A percentile compares a stretch with the other conserved stretches of the same genome.
These are phyloP conservation scores for Persicaria maculosa DNA, from an alignment of 148 eudicot genomes.

Conservation along the genomic window DNA sequence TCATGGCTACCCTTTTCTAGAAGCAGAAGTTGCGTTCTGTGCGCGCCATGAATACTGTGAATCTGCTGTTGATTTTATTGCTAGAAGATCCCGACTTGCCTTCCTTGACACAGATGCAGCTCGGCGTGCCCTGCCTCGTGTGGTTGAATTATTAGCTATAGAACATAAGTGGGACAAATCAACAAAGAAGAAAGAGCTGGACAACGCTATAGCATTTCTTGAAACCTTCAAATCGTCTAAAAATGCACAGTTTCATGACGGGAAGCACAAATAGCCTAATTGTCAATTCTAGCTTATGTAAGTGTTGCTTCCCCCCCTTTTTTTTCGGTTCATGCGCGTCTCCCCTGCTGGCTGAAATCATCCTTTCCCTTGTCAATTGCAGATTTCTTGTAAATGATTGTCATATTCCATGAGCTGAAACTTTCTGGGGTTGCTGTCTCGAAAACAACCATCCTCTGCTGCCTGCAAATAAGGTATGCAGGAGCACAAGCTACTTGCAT, in stretches of 20 bases:
- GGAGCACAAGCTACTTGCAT: background rate
- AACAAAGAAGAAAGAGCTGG: conserved; percentile 56
- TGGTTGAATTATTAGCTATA: conserved; percentile 64
- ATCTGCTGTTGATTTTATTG: conserved; percentile 84
- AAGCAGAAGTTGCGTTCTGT: conserved; percentile 98
- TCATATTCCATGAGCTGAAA: too few species aligned
- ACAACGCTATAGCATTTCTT: conserved; percentile 51
- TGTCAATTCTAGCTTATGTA: background rate
- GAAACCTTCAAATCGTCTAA: conserved; percentile 88
- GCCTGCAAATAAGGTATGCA: background rate
- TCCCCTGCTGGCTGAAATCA: background rate
- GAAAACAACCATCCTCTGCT: background rate
- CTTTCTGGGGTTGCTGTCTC: background rate
- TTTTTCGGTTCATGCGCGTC: background rate
- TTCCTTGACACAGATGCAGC: conserved; percentile 99
- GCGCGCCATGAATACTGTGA: conserved; percentile 93
- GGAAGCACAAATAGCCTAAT: conserved; percentile 58
- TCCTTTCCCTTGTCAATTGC: background rate
- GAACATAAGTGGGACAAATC: conserved; percentile 87
- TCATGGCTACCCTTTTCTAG: conserved; percentile 91
- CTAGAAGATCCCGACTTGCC: conserved; percentile 90
- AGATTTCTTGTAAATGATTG: background rate
- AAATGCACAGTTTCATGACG: conserved; percentile 92
- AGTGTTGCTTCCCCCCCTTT: background rate
- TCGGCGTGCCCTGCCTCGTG: conserved; percentile 62